phyloP scores from a whole-genome alignment of 2,329 filamentous ascomycete species.

The Monilinia laxa region DNA sequence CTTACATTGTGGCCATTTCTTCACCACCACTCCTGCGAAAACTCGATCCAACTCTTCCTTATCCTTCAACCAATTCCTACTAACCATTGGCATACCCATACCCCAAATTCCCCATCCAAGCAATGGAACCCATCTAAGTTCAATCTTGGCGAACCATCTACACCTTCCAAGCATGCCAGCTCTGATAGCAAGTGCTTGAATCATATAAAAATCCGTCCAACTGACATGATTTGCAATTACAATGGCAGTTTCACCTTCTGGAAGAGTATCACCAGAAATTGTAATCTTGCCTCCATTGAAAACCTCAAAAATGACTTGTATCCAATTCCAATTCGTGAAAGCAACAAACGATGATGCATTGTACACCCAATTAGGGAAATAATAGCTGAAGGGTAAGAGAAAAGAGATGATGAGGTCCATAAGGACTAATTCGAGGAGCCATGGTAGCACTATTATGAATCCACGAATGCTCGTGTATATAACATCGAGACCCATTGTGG shows the following conservation, averaged over 20 bases:
- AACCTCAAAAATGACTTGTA: slow-evolving; percentile 56
- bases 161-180: slow-evolving; percentile 60
- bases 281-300: slow-evolving; percentile 55
- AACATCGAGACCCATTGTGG: slow-evolving; percentile 7
- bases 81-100: slow-evolving; percentile 64
- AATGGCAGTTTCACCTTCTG: slow-evolving; percentile 56
- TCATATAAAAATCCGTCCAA: slow-evolving; percentile 65
- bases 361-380: slow-evolving; percentile 53
- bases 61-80: slow-evolving; percentile 58
- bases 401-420: slow-evolving; percentile 53
- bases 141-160: slow-evolving; percentile 61
- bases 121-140: slow-evolving; percentile 59
- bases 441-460: slow-evolving; percentile 48
- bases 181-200: slow-evolving; percentile 55
- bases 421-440: slow-evolving; percentile 52
- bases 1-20: slow-evolving; percentile 59
- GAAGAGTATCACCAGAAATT: slow-evolving; percentile 53
- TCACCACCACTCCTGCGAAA: slow-evolving; percentile 53
- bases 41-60: slow-evolving; percentile 55
- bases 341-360: slow-evolving; percentile 55
- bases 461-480: slow-evolving; percentile 45
- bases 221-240: slow-evolving; percentile 60
- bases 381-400: slow-evolving; percentile 48
- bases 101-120: slow-evolving; percentile 64
- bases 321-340: slow-evolving; percentile 54